Evolutionary conservation across 345 rosid genomes (phyloP).

Genomic region (Eucalyptus cladocalyx): DNA sequence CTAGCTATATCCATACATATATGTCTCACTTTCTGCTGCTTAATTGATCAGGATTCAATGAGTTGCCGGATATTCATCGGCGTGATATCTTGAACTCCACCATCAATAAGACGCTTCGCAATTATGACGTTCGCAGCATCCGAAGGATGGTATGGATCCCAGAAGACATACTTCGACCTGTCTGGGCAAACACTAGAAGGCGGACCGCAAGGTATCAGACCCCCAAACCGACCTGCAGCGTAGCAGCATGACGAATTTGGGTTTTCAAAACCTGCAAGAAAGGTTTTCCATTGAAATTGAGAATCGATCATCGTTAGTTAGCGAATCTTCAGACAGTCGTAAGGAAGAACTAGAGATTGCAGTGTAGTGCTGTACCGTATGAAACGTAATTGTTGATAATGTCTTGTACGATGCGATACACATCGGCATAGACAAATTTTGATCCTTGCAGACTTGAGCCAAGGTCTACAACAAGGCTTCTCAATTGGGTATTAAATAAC

Average conservation of each 20-base stretch:
- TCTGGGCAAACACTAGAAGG: slow-evolving; percentile 26
- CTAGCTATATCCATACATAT: not conserved
- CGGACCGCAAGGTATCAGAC: slow-evolving; percentile 48
- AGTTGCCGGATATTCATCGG: slow-evolving; percentile 33
- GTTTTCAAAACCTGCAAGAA: slow-evolving; percentile 43
- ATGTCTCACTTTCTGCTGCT: not conserved
- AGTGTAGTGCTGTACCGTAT: slow-evolving; percentile 21
- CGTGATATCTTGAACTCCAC: slow-evolving; percentile 14
- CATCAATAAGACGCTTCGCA: slow-evolving; percentile 30
- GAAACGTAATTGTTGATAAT: slow-evolving; percentile 32
- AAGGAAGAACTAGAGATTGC: not conserved
- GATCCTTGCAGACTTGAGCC: slow-evolving; percentile 26
- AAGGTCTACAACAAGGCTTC: slow-evolving; percentile 27
- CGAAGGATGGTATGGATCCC: slow-evolving; percentile 61
- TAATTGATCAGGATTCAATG: not conserved
- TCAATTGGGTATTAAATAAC: slow-evolving; percentile 31
- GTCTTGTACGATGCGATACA: slow-evolving; percentile 37
- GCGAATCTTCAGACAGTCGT: not conserved
- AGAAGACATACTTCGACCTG: slow-evolving; percentile 35
- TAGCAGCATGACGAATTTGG: slow-evolving; percentile 43
- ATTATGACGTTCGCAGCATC: slow-evolving; percentile 35
- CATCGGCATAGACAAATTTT: slow-evolving; percentile 38
- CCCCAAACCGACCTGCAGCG: slow-evolving; percentile 44
- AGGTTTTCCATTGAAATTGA: not conserved
- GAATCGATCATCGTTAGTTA: not conserved